phyloP scores from a whole-genome alignment of 257 asterid species.

The Solanum arcanum region DNA sequence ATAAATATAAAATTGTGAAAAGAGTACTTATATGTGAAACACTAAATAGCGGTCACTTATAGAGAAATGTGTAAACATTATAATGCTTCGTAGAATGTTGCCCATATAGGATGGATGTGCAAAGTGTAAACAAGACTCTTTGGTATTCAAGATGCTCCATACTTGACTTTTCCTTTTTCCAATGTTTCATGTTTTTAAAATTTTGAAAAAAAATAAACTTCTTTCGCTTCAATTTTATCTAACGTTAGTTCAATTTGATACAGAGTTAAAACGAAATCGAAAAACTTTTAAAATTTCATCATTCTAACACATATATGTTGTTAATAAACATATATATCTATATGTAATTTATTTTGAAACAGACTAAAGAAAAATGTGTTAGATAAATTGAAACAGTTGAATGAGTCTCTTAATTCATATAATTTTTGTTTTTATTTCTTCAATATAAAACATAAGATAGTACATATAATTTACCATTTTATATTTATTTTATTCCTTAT shows the following conservation, averaged over 20 bases:
- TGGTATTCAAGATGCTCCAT: neutral
- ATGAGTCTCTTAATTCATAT: too few relatives aligned
- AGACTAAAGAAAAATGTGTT: too few relatives aligned
- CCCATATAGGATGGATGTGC: neutral
- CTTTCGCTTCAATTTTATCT: too few relatives aligned
- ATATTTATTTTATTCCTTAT: too few relatives aligned
- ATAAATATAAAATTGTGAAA: neutral
- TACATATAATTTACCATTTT: too few relatives aligned
- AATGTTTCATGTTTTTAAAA: neutral
- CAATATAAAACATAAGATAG: too few relatives aligned
- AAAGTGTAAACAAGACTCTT: neutral
- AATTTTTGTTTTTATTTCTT: too few relatives aligned
- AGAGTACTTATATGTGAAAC: neutral
- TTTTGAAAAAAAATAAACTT: neutral
- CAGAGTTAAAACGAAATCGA: rapidly evolving
- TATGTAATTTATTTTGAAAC: too few relatives aligned
- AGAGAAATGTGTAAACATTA: neutral
- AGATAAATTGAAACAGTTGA: rapidly evolving
- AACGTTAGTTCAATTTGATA: too few relatives aligned
- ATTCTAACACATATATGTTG: too few relatives aligned
- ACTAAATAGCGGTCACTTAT: neutral
- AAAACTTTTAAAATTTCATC: too few relatives aligned
- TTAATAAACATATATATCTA: too few relatives aligned
- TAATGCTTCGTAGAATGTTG: neutral
- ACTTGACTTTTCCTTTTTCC: neutral